Evolutionary conservation across 139 green algal species (phyloP).

Genomic region (Coelastrella sp.): DNA sequence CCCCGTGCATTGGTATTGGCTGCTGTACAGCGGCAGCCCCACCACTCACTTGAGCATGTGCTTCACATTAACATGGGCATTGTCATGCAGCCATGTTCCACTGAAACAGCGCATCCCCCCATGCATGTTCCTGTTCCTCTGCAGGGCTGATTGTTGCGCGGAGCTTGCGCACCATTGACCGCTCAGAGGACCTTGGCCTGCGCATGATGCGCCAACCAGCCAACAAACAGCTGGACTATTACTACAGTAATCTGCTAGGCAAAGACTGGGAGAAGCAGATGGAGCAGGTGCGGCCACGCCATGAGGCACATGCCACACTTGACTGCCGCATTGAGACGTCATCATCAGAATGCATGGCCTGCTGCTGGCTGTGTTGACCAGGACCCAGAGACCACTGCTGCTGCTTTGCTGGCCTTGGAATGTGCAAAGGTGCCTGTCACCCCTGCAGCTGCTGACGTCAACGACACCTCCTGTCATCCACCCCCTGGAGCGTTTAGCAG

Average conservation of each 20-base stretch:
- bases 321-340: neutral
- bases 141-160: constrained; percentile 47
- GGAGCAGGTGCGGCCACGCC: constrained; percentile 9
- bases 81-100: neutral
- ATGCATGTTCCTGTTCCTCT: neutral
- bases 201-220: constrained; percentile 49
- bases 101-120: neutral
- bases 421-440: too few species aligned
- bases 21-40: too few species aligned
- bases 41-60: too few species aligned
- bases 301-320: neutral
- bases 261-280: constrained; percentile 62
- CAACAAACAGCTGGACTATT: constrained; percentile 49
- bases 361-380: neutral
- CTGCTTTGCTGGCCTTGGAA: too few species aligned
- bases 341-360: neutral
- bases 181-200: constrained; percentile 10
- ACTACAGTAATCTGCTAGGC: constrained; percentile 58
- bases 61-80: too few species aligned
- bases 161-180: constrained; percentile 47
- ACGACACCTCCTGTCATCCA: too few species aligned
- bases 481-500: too few species aligned
- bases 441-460: too few species aligned
- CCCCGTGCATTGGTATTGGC: too few species aligned
- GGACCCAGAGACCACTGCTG: too few species aligned